These are phyloP conservation scores for Fomes fomentarius DNA, from an alignment of 1,284 basidiomycete species.

Conservation along the genomic window DNA sequence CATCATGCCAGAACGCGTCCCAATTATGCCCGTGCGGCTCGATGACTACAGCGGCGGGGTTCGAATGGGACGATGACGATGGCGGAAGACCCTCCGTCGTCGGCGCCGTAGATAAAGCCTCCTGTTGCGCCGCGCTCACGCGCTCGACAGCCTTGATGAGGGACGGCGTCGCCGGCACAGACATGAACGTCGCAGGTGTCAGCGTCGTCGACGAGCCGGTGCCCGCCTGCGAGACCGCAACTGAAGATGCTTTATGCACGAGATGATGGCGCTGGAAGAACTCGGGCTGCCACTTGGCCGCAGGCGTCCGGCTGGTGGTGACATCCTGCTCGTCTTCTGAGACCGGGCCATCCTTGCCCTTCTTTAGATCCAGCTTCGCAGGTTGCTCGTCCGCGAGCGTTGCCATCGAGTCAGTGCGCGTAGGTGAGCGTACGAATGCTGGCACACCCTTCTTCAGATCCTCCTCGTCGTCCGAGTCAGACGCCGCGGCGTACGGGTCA, in stretches of 20 bases:
- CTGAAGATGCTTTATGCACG: conserved; percentile 12
- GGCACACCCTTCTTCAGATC: conserved; percentile 22
- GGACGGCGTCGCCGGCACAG: conserved; percentile 64
- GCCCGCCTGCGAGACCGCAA: conserved; percentile 14
- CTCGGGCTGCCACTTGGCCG: conserved; percentile 36
- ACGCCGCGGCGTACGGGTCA: conserved; percentile 37
- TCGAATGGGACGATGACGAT: conserved; percentile 12
- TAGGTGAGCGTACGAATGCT: conserved; percentile 17
- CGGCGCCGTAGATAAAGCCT: conserved; percentile 38
- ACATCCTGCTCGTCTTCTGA: conserved; percentile 23
- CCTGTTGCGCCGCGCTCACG: conserved; percentile 54
- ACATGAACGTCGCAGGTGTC: conserved; percentile 30
- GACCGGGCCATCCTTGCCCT: conserved; percentile 5
- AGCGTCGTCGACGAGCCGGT: conserved; percentile 13
- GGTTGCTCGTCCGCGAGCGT: conserved; percentile 19
- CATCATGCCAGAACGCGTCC: conserved; percentile 48
- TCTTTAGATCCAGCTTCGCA: background rate
- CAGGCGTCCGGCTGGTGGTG: background rate
- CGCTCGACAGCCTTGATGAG: conserved; percentile 61
- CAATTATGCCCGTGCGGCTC: conserved; percentile 33
- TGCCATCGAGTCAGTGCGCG: conserved; percentile 20
- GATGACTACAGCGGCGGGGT: conserved; percentile 9
- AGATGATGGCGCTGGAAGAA: conserved; percentile 35
- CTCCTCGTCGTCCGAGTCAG: conserved; percentile 38
- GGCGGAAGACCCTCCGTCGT: conserved; percentile 16